Base-by-base conservation (phyloP, 768 basidiomycete species). In the Boletus tylopilopsis region DNA sequence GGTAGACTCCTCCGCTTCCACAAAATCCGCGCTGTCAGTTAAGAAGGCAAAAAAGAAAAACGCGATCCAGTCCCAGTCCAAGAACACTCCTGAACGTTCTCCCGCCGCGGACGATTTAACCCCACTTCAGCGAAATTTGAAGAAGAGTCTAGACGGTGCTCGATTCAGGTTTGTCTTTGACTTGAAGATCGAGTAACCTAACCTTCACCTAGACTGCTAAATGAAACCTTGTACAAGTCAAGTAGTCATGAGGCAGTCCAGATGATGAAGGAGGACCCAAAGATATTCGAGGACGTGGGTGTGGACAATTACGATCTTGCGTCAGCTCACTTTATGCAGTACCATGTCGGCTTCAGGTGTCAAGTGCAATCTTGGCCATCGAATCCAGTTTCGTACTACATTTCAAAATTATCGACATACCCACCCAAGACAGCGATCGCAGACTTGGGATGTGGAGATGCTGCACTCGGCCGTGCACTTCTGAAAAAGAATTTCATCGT, bases 401-500 rank as follows among this genome's bases (percentile, higher is more conserved):
- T 87, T 45, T 73, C 78, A 4, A 57, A 68, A 15, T 75, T 97
- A 42, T 79, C 82, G 0, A 68, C 76, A 2, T 87, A 85, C 63
- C 79, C 90, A 5, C 50, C 73, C 18, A 76, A 75, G 55, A 82
- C 86, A 0, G 74, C 97, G 58, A 82, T 99, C 42, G 94, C 83
- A 29, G 96, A 99, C 71, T 76, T 99, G 29, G 96, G 96, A 11
- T 97, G 94, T 58, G 96, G 96, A 22, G 94, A 97, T 64, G 96
- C 94, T 21, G 79, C 85, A 7, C 76, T 99, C 24, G 94, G 94
- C 0, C 82, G 78, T 34, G 74, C 78, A 3, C 76, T 99, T 29
- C 69, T 81, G 7, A 80, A 87, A 0, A 78, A 83, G 63, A 87
- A 85, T 23, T 68, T 82, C 58, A 77, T 69, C 27, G 87, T 89